Percentiles rank a stretch among this genome's conserved stretches.
Conservation (phyloP, 495 filamentous ascomycete genomes). For the Elaphomyces granulatus region DNA sequence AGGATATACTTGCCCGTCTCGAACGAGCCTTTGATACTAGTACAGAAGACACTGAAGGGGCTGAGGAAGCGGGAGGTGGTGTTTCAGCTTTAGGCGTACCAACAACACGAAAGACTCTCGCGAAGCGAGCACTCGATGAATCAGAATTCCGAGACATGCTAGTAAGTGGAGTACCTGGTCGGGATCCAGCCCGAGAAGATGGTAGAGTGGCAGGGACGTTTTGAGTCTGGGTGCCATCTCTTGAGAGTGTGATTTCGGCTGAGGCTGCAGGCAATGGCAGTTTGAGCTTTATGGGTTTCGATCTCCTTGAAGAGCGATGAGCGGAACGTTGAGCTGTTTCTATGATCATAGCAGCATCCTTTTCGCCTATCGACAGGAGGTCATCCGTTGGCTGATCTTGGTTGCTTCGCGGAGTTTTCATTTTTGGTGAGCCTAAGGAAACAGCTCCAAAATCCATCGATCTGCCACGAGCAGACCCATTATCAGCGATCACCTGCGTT, state of each 20-base stretch:
- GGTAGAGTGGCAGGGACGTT: conserved; percentile 8
- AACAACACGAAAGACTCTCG: conserved; percentile 51
- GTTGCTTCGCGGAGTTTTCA: conserved; percentile 21
- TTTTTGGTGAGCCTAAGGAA: conserved; percentile 29
- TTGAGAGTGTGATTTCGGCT: conserved; percentile 6
- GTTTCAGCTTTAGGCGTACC: conserved; percentile 57
- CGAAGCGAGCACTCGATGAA: conserved; percentile 31
- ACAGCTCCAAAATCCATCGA: conserved; percentile 26
- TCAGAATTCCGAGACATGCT: conserved; percentile 31
- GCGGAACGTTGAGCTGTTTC: neutral
- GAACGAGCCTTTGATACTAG: conserved; percentile 31
- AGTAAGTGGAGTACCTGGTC: conserved; percentile 28
- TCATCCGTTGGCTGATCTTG: conserved; percentile 10
- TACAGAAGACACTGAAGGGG: conserved; percentile 27
- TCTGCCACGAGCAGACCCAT: conserved; percentile 11
- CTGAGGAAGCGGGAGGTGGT: conserved; percentile 25
- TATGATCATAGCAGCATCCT: neutral
- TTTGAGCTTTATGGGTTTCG: conserved; percentile 22
- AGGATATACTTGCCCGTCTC: conserved; percentile 44
- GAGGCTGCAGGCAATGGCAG: conserved; percentile 13
- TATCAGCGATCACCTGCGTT: conserved; percentile 9
- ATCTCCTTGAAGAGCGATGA: conserved; percentile 7
- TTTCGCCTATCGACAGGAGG: neutral
- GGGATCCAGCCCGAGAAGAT: conserved; percentile 16
- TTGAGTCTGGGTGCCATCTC: conserved; percentile 14